These are phyloP conservation scores for Ogataea degrootiae DNA, from an alignment of 805 yeast species.

Conservation along the genomic window DNA sequence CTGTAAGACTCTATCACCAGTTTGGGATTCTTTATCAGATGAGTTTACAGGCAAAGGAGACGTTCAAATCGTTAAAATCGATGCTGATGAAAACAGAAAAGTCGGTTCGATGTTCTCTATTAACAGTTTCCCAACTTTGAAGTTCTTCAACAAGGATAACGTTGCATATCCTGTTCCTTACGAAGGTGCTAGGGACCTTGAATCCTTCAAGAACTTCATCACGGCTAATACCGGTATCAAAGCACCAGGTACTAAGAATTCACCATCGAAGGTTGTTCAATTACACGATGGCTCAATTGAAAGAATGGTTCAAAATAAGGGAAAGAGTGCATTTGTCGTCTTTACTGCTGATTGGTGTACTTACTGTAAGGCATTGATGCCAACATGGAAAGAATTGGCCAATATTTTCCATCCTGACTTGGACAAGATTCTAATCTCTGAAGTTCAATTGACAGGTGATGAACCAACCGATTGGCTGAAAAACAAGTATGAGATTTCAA, in stretches of 20 bases:
- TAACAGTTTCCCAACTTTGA: constrained; percentile 63
- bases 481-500: constrained; percentile 36
- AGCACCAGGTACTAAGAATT: constrained; percentile 10
- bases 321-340: constrained; percentile 45
- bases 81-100: constrained; percentile 54
- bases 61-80: constrained; percentile 40
- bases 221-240: constrained; percentile 32
- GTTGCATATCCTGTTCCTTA: constrained; percentile 47
- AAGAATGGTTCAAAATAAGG: constrained; percentile 23
- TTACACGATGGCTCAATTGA: constrained; percentile 27
- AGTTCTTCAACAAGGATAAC: constrained; percentile 48
- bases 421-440: constrained; percentile 37
- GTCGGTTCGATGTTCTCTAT: constrained; percentile 47
- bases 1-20: constrained; percentile 55
- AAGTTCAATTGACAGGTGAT: constrained; percentile 42
- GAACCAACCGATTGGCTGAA: constrained; percentile 40
- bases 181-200: constrained; percentile 48
- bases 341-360: constrained; percentile 62
- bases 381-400: constrained; percentile 47
- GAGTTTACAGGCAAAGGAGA: constrained; percentile 16
- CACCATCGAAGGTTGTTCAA: constrained; percentile 21
- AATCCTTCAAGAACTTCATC: constrained; percentile 47
- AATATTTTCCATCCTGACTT: constrained; percentile 38
- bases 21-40: constrained; percentile 30
- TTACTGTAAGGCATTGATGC: constrained; percentile 49